phyloP scores from a whole-genome alignment of 2,329 filamentous ascomycete species.

The Penicillium vulpinum region DNA sequence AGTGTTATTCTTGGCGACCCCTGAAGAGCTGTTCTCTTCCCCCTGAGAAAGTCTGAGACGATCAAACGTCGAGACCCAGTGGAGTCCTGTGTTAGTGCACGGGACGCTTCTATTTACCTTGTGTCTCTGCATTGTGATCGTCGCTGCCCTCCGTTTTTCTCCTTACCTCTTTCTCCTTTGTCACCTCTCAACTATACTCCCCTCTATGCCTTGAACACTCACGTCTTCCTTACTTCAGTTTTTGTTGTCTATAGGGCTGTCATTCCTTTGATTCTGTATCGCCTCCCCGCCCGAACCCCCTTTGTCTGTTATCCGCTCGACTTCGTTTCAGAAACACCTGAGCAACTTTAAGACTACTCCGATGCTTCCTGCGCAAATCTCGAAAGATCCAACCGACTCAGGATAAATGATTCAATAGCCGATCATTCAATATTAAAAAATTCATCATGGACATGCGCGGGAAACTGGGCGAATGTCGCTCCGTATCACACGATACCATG shows the following conservation, averaged over 20 bases:
- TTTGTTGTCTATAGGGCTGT: slow-evolving; percentile 22
- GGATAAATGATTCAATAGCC: slow-evolving; percentile 12
- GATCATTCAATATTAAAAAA: neutral
- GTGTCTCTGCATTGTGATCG: slow-evolving; percentile 26
- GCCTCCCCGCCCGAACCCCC: slow-evolving; percentile 14
- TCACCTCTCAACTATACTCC: slow-evolving; percentile 3
- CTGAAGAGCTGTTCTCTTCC: slow-evolving; percentile 6
- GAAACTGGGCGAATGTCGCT: slow-evolving; percentile 60
- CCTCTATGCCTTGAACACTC: neutral
- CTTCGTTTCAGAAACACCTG: neutral
- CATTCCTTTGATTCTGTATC: slow-evolving; percentile 26
- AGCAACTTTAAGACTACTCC: slow-evolving; percentile 36
- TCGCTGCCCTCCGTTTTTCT: slow-evolving; percentile 27
- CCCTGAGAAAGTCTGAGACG: slow-evolving; percentile 16
- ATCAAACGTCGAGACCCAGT: slow-evolving; percentile 1
- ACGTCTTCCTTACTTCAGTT: neutral
- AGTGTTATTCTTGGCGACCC: slow-evolving; percentile 14
- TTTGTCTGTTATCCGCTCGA: neutral
- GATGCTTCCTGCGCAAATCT: slow-evolving; percentile 11
- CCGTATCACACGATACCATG: slow-evolving; percentile 55
- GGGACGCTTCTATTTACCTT: slow-evolving; percentile 14
- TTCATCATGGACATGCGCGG: slow-evolving; percentile 57
- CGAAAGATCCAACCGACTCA: slow-evolving; percentile 5
- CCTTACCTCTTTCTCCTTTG: slow-evolving; percentile 14
- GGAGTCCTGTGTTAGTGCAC: slow-evolving; percentile 13